Base-by-base conservation (phyloP, 1,139 yeast genomes). In the Hanseniaspora gamundiae region DNA sequence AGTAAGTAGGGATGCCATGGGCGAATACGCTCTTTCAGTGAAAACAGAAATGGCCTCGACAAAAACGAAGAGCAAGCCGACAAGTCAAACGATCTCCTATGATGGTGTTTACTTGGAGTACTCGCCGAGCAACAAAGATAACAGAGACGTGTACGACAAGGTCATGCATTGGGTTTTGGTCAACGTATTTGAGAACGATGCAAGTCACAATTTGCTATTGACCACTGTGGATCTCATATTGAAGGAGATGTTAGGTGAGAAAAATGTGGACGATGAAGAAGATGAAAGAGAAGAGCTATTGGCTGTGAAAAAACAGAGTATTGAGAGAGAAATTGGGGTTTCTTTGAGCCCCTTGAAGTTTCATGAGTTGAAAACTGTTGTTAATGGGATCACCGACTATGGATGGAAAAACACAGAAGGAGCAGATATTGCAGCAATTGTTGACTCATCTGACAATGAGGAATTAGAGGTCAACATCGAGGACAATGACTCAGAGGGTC, bases 191-290 rank as follows among this genome's bases (percentile, higher is more conserved):
- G 80, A 73, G 19, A 61, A 59, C 45, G 87, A 80, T 55, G 70
- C 74, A 13, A 71, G 83, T 2, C 77, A 76, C 40, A 78, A 74
- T 35, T 67, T 71, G 1, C 60, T 78, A 2, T 52, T 71, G 4
- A 69, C 74, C 21, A 78, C 67, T 10, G 76, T 93, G 1, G 96
- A 33, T 22, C 19, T 87, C 56, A 67, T 81, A 6, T 59, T 82
- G 0, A 59, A 87, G 38, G 80, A 75, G 48, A 62, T 72, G 0
- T 59, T 87, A 47, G 80, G 80, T 54, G 49, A 49, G 26, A 28
- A 31, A 19, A 35, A 16, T 1, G 10, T 20, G 10, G 50, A 52
- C 29, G 52, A 48, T 30, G 70, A 69, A 44, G 79, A 70, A 36
- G 57, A 45, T 41, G 55, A 47, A 47, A 71, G 64, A 44, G 82